Conservation (phyloP, 495 filamentous ascomycete genomes). For the Neurospora sp. region DNA sequence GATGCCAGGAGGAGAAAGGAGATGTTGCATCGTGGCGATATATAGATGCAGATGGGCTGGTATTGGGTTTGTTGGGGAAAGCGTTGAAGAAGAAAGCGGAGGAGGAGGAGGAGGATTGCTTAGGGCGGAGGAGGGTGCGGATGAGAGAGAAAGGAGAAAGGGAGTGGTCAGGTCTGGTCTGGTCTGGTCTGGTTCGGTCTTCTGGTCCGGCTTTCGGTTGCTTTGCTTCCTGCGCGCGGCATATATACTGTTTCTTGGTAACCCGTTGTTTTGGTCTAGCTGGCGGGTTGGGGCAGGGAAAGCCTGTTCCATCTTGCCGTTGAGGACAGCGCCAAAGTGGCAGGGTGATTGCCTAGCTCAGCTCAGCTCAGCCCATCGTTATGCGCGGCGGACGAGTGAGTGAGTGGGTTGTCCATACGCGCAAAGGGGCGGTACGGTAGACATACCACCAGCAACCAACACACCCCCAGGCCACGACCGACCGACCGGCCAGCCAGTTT, state of each 20-base stretch:
- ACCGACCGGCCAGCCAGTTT: not conserved
- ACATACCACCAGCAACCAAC: not conserved
- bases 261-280: not conserved
- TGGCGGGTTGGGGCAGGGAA: not conserved
- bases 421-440: not conserved
- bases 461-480: not conserved
- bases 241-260: not conserved
- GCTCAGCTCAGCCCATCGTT: not conserved
- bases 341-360: not conserved
- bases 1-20: slow-evolving; percentile 60
- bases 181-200: not conserved
- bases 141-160: not conserved
- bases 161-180: not conserved
- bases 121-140: not conserved
- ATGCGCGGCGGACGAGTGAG: not conserved
- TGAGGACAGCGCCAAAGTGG: not conserved
- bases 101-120: not conserved
- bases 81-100: not conserved
- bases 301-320: not conserved
- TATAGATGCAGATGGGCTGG: slow-evolving; percentile 17
- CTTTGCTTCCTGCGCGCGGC: not conserved
- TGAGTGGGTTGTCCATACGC: not conserved
- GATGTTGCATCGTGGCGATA: slow-evolving; percentile 42
- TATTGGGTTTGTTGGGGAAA: not conserved
- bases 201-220: not conserved